These are phyloP conservation scores for Chlorella sp. DNA, from an alignment of 139 green algal species.

Conservation along the genomic window DNA sequence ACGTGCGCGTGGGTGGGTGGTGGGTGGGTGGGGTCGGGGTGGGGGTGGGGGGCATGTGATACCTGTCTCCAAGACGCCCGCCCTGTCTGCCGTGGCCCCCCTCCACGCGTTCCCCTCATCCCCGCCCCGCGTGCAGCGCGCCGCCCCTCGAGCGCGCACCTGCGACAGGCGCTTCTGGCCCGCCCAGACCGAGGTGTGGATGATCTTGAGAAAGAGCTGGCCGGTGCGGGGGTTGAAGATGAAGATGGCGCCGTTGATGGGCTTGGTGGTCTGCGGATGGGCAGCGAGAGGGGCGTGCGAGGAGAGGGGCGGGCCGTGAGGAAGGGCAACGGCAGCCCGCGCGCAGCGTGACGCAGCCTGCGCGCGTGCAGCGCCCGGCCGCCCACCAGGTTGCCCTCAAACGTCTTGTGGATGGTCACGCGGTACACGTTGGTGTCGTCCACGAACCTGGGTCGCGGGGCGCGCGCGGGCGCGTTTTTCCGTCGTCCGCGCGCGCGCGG, in stretches of 20 bases:
- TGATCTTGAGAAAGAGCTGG: slow-evolving; percentile 99
- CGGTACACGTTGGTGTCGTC: slow-evolving; percentile 99
- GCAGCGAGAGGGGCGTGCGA: not conserved
- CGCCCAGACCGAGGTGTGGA: slow-evolving; percentile 98
- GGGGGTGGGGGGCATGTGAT: too few species aligned
- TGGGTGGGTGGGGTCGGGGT: too few species aligned
- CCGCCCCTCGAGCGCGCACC: too few species aligned
- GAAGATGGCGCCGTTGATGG: slow-evolving; percentile 94
- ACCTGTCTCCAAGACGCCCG: too few species aligned
- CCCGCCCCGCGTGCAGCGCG: too few species aligned
- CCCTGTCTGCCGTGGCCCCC: too few species aligned
- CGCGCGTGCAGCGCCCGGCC: not conserved
- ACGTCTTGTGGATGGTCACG: slow-evolving; percentile 99
- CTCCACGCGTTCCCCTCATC: too few species aligned
- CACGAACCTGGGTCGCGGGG: slow-evolving; percentile 93
- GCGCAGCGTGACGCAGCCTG: too few species aligned
- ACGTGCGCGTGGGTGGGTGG: too few species aligned
- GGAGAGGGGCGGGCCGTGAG: not conserved
- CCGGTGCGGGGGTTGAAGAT: slow-evolving; percentile 99
- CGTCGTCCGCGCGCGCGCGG: too few species aligned
- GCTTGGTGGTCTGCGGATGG: slow-evolving; percentile 37
- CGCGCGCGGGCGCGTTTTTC: too few species aligned
- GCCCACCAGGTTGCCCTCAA: slow-evolving; percentile 95
- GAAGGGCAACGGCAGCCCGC: not conserved
- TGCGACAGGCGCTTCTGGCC: slow-evolving; percentile 99